Evolutionary conservation across 2,329 filamentous ascomycete species (phyloP), one percentile per base, ranked within the genome.

Genomic region (Diaporthe sp.): DNA sequence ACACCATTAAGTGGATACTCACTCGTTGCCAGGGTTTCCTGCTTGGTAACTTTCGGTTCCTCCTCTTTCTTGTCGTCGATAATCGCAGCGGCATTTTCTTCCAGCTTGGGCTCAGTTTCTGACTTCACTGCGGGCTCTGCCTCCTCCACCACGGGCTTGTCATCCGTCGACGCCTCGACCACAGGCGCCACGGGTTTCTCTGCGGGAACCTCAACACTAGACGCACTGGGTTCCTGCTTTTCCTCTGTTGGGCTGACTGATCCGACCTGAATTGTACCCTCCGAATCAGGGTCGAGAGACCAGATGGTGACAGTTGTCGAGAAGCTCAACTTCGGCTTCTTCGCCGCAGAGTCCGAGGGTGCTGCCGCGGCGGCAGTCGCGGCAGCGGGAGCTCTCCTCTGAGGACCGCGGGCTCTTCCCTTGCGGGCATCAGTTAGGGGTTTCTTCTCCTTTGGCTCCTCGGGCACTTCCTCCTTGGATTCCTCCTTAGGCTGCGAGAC

Each of bases 351-450:
- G 77, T 72, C 80, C 79, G 64, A 82, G 82, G 45, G 80, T 78
- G 10, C 80, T 78, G 8, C 82, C 77, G 82, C 80, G 4, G 82
- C 80, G 4, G 78, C 77, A 33, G 68, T 58, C 76, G 58, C 47
- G 10, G 75, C 80, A 47, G 79, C 82, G 42, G 82, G 86, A 3
- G 83, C 84, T 33, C 87, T 82, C 76, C 84, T 85, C 84, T 95
- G 92, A 22, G 97, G 97, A 15, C 97, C 97, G 77, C 95, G 92
- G 30, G 97, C 97, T 78, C 97, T 90, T 33, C 95, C 92, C 86
- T 98, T 98, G 77, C 97, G 91, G 47, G 96, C 95, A 86, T 99
- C 97, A 30, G 89, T 89, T 35, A 99, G 86, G n/a, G 96, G 95
- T 15, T 89, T 91, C 82, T 95, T 95, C 80, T 95, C 92, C 78